A percentile compares a stretch with the other conserved stretches of the same genome.
These are phyloP conservation scores for Grosmannia huntii DNA, from an alignment of 2,329 filamentous ascomycete species.

Conservation along the genomic window DNA sequence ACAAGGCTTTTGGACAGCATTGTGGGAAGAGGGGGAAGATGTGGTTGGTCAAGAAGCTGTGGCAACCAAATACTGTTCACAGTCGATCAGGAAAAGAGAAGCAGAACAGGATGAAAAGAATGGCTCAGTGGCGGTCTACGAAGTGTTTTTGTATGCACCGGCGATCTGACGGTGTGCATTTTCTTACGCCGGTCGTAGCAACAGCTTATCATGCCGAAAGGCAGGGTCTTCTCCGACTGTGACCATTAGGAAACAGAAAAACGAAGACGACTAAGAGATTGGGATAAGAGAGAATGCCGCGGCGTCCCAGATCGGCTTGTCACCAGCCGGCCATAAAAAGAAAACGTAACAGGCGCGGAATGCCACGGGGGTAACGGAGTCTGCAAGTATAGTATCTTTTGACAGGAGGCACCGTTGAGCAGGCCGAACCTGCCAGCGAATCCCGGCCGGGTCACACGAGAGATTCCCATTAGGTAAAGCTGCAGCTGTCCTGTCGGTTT, in stretches of 20 bases:
- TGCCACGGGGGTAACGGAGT: not conserved
- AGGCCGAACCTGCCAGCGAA: not conserved
- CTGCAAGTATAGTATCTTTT: not conserved
- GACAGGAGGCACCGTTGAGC: not conserved
- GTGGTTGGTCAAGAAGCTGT: not conserved
- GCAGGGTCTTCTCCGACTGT: not conserved
- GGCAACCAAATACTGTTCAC: not conserved
- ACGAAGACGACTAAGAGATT: not conserved
- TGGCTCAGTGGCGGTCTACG: not conserved
- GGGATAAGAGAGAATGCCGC: not conserved
- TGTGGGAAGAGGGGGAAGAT: not conserved
- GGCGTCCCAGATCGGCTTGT: not conserved
- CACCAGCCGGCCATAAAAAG: not conserved
- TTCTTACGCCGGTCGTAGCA: no score
- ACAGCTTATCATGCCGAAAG: not conserved
- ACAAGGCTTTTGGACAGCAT: constrained; percentile 7
- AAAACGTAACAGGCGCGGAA: not conserved
- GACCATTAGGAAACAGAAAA: not conserved
- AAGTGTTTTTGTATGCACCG: not conserved
- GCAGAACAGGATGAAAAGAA: not conserved
- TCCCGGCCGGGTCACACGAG: not conserved
- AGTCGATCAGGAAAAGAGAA: not conserved
- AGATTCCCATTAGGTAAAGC: not conserved
- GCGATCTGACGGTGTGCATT: not conserved
- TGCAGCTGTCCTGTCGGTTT: not conserved